Conservation (phyloP, 352 stramenopile species). For the Pythium scleroteichum region DNA sequence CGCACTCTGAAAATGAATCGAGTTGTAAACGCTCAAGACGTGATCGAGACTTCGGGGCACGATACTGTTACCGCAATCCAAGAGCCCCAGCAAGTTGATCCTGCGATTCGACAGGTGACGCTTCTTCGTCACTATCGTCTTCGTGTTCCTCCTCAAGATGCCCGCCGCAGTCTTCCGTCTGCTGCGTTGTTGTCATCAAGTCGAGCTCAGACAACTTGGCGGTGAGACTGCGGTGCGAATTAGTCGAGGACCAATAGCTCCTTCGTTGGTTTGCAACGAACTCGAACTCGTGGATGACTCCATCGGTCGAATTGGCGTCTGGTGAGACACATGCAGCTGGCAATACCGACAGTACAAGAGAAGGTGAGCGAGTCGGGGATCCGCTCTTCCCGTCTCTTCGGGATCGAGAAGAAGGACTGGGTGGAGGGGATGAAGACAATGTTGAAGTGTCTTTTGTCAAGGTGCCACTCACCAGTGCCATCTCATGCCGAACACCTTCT, state of each 20-base stretch:
- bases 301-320: conserved; percentile 13
- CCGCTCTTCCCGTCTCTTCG: neutral
- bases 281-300: conserved; percentile 28
- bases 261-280: conserved; percentile 18
- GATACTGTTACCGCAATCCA: conserved; percentile 2
- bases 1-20: neutral
- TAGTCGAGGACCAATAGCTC: conserved; percentile 21
- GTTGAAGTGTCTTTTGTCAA: no score
- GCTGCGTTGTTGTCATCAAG: conserved; percentile 2
- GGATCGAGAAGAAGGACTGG: conserved; percentile 1
- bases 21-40: no score
- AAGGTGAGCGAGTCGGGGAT: neutral
- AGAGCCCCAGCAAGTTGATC: neutral
- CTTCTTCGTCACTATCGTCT: conserved; percentile 10
- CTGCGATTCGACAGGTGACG: neutral
- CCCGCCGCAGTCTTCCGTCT: neutral
- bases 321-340: neutral
- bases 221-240: conserved; percentile 24
- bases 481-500: no score
- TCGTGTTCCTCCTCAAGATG: conserved; percentile 3
- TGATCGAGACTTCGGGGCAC: no score
- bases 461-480: no score
- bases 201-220: conserved; percentile 26
- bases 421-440: neutral
- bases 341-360: neutral